Evolutionary conservation across 2,329 filamentous ascomycete genomes (phyloP).

Genomic region (Pseudogymnoascus sp.): DNA sequence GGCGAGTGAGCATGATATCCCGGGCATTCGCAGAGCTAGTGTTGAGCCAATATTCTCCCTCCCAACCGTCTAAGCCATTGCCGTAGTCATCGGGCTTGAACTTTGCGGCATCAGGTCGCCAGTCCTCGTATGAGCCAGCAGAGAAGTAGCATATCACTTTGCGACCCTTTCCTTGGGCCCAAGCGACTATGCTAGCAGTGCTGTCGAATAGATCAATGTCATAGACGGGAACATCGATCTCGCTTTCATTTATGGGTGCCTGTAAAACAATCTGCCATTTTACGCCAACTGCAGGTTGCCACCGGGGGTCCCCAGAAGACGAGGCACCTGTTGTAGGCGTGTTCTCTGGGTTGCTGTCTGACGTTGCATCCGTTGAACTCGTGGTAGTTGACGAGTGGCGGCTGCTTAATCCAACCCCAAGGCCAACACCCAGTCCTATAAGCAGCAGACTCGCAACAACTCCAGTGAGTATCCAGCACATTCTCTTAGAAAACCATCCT

Average conservation of each 20-base stretch:
- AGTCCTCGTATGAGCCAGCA: conserved; percentile 59
- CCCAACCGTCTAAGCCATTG: conserved; percentile 54
- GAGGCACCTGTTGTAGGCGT: not conserved
- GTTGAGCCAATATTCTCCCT: conserved; percentile 60
- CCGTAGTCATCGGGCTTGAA: conserved; percentile 53
- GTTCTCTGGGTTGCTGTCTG: not conserved
- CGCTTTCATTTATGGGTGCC: conserved; percentile 29
- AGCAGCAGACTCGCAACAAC: not conserved
- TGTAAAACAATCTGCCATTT: conserved; percentile 58
- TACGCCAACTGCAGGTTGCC: conserved; percentile 45
- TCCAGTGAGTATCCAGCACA: not conserved
- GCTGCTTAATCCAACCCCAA: not conserved
- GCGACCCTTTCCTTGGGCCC: conserved; percentile 43
- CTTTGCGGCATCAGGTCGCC: conserved; percentile 47
- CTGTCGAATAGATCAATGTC: conserved; percentile 54
- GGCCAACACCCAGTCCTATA: not conserved
- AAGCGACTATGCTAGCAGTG: conserved; percentile 35
- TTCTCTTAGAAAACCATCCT: not conserved
- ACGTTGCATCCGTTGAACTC: not conserved
- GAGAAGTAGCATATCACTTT: conserved; percentile 69
- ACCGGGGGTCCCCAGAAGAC: conserved; percentile 29
- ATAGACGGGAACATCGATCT: conserved; percentile 23
- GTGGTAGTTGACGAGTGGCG: not conserved
- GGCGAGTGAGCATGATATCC: conserved; percentile 54
- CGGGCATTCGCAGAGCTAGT: conserved; percentile 51